Percentiles rank a stretch among this genome's conserved stretches.
phyloP scores from a whole-genome alignment of 2,329 filamentous ascomycete genomes.

The Calonectria montana region DNA sequence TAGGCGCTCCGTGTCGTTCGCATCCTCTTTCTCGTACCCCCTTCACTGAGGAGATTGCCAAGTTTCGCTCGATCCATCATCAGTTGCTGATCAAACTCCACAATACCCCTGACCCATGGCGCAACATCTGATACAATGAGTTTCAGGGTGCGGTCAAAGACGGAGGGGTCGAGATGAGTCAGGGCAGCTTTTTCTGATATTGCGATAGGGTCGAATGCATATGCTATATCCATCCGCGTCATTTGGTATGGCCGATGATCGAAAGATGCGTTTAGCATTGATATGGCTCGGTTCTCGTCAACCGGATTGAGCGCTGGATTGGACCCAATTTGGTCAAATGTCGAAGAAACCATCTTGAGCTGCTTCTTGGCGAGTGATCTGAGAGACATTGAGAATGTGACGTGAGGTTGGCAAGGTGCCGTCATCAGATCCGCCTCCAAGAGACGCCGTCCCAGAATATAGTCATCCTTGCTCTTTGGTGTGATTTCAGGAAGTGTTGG shows the following conservation, averaged over 20 bases:
- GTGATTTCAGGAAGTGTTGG: constrained; percentile 69
- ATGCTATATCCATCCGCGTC: constrained; percentile 63
- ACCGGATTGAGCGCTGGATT: constrained; percentile 40
- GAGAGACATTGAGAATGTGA: constrained; percentile 43
- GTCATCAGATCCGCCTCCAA: constrained; percentile 57
- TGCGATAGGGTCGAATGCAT: constrained; percentile 72
- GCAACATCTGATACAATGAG: constrained; percentile 82
- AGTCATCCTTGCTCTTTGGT: constrained; percentile 61
- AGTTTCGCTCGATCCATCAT: constrained; percentile 74
- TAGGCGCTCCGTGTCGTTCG: constrained; percentile 80
- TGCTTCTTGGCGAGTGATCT: constrained; percentile 44
- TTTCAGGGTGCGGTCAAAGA: constrained; percentile 78
- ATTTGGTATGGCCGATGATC: constrained; percentile 45
- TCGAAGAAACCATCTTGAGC: constrained; percentile 24
- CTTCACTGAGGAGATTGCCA: constrained; percentile 71
- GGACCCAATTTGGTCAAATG: background rate
- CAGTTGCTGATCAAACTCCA: constrained; percentile 78
- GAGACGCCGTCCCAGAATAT: constrained; percentile 58
- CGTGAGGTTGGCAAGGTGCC: constrained; percentile 43
- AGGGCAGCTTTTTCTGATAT: constrained; percentile 56
- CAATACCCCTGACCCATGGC: constrained; percentile 89
- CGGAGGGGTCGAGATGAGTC: constrained; percentile 71
- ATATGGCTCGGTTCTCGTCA: constrained; percentile 48
- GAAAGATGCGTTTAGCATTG: constrained; percentile 54
- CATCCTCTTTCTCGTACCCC: constrained; percentile 63